Evolutionary conservation across 129 eudicot genomes (phyloP).

Genomic region (Helianthus annuus): DNA sequence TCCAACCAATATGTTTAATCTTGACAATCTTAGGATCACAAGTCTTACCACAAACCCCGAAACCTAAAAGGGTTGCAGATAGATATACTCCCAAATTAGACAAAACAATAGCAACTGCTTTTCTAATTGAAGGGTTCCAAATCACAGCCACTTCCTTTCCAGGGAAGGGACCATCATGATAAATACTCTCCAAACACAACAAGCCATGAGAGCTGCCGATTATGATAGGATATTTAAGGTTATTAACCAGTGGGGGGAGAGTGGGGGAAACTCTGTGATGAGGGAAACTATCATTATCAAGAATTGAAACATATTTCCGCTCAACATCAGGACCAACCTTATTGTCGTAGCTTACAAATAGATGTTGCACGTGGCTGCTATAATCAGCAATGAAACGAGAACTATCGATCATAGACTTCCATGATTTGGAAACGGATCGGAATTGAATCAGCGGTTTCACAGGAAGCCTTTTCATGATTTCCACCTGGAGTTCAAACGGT

Average conservation of each 20-base stretch:
- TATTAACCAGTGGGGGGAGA: neutral
- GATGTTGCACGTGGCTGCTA: neutral
- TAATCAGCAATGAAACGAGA: neutral
- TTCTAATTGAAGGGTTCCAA: slow-evolving; percentile 41
- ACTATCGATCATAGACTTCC: slow-evolving; percentile 1
- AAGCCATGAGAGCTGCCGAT: neutral
- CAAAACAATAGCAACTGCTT: neutral
- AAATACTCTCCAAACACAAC: slow-evolving; percentile 25
- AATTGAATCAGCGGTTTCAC: neutral
- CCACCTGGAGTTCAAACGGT: neutral
- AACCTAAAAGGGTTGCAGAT: slow-evolving; percentile 34
- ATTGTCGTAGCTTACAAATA: neutral
- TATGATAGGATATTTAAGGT: too few relatives aligned
- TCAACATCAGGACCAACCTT: too few relatives aligned
- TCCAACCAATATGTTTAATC: slow-evolving; percentile 23
- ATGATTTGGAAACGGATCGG: neutral
- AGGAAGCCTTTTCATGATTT: neutral
- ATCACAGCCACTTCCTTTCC: slow-evolving; percentile 14
- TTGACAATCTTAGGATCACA: slow-evolving; percentile 30
- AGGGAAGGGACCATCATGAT: neutral
- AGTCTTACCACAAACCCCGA: slow-evolving; percentile 38
- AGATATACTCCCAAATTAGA: neutral
- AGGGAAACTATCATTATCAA: neutral
- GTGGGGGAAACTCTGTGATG: neutral
- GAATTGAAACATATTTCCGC: too few relatives aligned